Conservation (phyloP, 1,284 basidiomycete species). For the Apiotrichum siamense region DNA sequence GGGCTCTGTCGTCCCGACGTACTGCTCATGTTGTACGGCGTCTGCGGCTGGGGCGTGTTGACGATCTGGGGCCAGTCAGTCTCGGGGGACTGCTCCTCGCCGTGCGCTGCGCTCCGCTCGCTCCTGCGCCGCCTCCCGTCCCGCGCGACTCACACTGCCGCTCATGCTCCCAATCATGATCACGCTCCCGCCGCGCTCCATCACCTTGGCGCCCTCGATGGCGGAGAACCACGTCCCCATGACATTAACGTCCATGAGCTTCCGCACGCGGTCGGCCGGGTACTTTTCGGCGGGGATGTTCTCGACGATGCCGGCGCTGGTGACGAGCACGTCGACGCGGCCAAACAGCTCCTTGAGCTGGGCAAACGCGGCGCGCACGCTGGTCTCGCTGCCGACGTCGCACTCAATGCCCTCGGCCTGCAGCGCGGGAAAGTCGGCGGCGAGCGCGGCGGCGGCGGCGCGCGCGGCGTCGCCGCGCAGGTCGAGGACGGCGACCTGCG, state of each 20-base stretch:
- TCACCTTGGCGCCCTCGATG: conserved; percentile 71
- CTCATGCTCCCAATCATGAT: conserved; percentile 88
- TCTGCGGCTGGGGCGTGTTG: conserved; percentile 83
- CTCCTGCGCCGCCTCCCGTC: conserved; percentile 1
- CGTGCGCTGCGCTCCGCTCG: too few species aligned
- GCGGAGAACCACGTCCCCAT: conserved; percentile 82
- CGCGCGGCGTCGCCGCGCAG: conserved; percentile 67
- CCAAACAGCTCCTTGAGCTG: conserved; percentile 67
- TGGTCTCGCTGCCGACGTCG: conserved; percentile 77
- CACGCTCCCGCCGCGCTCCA: conserved; percentile 65
- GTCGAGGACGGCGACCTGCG: conserved; percentile 75
- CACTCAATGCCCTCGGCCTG: conserved; percentile 69
- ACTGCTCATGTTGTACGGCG: conserved; percentile 91
- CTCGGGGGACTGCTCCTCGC: too few species aligned
- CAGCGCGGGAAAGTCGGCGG: conserved; percentile 56
- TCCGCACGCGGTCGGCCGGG: conserved; percentile 72
- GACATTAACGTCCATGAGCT: conserved; percentile 86
- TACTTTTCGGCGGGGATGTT: conserved; percentile 89
- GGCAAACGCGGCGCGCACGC: conserved; percentile 66
- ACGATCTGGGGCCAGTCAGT: conserved; percentile 58
- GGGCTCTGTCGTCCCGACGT: conserved; percentile 8
- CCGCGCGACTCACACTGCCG: conserved; percentile 59
- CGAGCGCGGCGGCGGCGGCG: conserved; percentile 67
- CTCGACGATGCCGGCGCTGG: conserved; percentile 86
- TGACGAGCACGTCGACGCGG: conserved; percentile 57